Conservation (phyloP, 1,284 basidiomycete genomes). For the Hemileia vastatrix region DNA sequence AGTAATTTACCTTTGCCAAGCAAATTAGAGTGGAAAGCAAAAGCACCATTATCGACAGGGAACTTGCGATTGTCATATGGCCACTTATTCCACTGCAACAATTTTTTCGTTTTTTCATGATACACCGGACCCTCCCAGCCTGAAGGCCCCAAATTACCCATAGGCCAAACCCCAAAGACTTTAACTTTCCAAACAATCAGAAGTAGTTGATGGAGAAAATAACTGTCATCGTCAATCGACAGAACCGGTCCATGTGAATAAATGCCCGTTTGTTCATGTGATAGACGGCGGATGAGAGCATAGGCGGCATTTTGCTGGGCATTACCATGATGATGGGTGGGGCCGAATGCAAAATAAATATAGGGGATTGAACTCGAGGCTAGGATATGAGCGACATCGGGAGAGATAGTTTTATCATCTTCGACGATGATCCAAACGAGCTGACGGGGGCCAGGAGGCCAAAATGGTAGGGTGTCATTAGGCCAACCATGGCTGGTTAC, state of each 20-base stretch:
- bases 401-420: slow-evolving; percentile 5
- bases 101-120: slow-evolving; percentile 11
- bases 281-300: slow-evolving; percentile 16
- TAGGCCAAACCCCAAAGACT: slow-evolving; percentile 23
- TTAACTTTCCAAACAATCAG: slow-evolving; percentile 17
- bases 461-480: neutral
- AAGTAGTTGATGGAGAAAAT: slow-evolving; percentile 14
- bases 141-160: slow-evolving; percentile 23
- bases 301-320: slow-evolving; percentile 19
- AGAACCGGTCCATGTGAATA: slow-evolving; percentile 12
- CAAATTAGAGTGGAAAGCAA: slow-evolving; percentile 10
- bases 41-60: slow-evolving; percentile 16
- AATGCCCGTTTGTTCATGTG: neutral
- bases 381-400: slow-evolving; percentile 1
- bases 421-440: slow-evolving; percentile 15
- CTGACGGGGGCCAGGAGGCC: neutral
- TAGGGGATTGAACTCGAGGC: neutral
- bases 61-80: slow-evolving; percentile 8
- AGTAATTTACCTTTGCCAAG: slow-evolving; percentile 8
- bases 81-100: slow-evolving; percentile 2
- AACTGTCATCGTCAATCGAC: slow-evolving; percentile 15
- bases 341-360: slow-evolving; percentile 10
- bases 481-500: neutral
- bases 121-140: slow-evolving; percentile 24
- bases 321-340: slow-evolving; percentile 13